Evolutionary conservation across 495 filamentous ascomycete species (phyloP).

Genomic region (Aspergillus olivimuriae): DNA sequence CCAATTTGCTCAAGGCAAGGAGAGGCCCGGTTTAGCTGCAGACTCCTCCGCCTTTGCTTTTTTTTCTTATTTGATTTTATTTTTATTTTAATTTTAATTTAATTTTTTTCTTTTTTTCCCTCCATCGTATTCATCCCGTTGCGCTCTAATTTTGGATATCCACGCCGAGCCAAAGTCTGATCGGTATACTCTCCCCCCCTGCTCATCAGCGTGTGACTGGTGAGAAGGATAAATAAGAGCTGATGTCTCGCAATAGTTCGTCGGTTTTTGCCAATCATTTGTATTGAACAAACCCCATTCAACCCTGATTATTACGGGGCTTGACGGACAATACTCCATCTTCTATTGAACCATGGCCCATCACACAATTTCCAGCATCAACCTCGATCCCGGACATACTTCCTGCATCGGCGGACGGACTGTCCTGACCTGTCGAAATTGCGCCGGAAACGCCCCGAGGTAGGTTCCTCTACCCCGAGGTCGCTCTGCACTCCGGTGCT

Average conservation of each 20-base stretch:
- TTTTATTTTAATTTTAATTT: neutral
- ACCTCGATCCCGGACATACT: slow-evolving; percentile 30
- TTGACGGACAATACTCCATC: too few relatives aligned
- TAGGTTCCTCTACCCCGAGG: slow-evolving; percentile 6
- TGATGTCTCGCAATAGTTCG: too few relatives aligned
- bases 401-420: slow-evolving; percentile 34
- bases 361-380: slow-evolving; percentile 11
- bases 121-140: neutral
- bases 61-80: slow-evolving; percentile 4
- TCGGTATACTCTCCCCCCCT: neutral
- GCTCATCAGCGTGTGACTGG: neutral
- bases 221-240: too few relatives aligned
- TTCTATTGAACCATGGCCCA: slow-evolving; percentile 23
- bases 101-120: neutral
- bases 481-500: too few relatives aligned
- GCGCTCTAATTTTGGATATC: neutral
- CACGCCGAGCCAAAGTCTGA: neutral
- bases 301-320: too few relatives aligned
- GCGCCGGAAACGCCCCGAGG: slow-evolving; percentile 38
- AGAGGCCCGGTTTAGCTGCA: slow-evolving; percentile 12
- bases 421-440: slow-evolving; percentile 31
- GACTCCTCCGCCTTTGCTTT: neutral
- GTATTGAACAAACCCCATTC: too few relatives aligned
- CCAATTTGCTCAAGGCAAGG: slow-evolving; percentile 13
- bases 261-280: too few relatives aligned